Evolutionary conservation across 2,329 filamentous ascomycete genomes (phyloP).

Genomic region (Hypoxylon rubiginosum): DNA sequence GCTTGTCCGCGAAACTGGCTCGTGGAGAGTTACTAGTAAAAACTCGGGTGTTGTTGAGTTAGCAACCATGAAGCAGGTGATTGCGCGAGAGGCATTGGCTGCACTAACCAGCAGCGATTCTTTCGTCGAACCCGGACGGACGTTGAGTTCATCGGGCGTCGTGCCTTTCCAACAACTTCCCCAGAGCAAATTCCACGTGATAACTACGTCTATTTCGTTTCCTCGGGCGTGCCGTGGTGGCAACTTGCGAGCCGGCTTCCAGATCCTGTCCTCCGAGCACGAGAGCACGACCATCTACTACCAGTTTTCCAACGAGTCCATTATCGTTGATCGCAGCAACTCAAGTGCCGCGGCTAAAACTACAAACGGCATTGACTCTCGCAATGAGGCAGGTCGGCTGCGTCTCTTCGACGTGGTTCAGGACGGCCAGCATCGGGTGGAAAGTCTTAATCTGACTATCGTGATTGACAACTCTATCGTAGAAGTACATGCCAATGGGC

Average conservation of each 20-base stretch:
- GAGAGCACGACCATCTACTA: slow-evolving; percentile 60
- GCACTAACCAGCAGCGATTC: slow-evolving; percentile 49
- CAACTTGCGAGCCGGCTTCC: slow-evolving; percentile 57
- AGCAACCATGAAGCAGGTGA: slow-evolving; percentile 55
- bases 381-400: slow-evolving; percentile 55
- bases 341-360: slow-evolving; percentile 57
- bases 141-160: slow-evolving; percentile 24
- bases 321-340: slow-evolving; percentile 58
- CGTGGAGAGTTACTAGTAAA: slow-evolving; percentile 54
- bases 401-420: slow-evolving; percentile 57
- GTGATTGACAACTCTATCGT: slow-evolving; percentile 57
- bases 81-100: slow-evolving; percentile 54
- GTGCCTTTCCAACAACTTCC: slow-evolving; percentile 37
- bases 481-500: slow-evolving; percentile 58
- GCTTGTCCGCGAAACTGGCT: slow-evolving; percentile 55
- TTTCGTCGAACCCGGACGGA: slow-evolving; percentile 46
- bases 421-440: slow-evolving; percentile 49
- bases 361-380: slow-evolving; percentile 55
- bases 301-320: slow-evolving; percentile 59
- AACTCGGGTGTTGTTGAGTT: slow-evolving; percentile 54
- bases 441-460: slow-evolving; percentile 57
- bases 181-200: slow-evolving; percentile 56
- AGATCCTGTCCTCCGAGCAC: slow-evolving; percentile 56
- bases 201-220: slow-evolving; percentile 56
- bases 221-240: slow-evolving; percentile 52